Base-by-base conservation (phyloP, 2,329 filamentous ascomycete species). In the Lecanicillium sp. region DNA sequence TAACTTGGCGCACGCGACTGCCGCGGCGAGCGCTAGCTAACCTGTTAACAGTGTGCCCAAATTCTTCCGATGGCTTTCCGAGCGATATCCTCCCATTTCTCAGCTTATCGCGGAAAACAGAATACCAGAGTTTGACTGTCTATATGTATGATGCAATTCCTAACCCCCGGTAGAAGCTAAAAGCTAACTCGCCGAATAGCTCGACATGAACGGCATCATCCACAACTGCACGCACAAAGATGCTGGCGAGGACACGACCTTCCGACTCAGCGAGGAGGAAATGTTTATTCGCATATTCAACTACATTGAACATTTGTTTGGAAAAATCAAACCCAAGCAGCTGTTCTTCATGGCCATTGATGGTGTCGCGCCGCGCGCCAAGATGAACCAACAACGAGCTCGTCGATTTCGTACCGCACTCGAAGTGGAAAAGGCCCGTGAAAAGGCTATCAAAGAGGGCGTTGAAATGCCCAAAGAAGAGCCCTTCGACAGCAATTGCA, bases 211-310 rank as follows among this genome's bases (percentile, higher is more conserved):
- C 69, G 93, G 93, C 57, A 98, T 98, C 66, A 98, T 98, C 61
- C 91, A 98, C 70, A 98, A 98, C 68, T 98, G 93, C 68, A 98
- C 93, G 49, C 93, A 98, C 71, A 95, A 93, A 62, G 91, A 98
- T 69, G 85, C 88, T 20, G 69, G 69, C 47, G 90, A 94, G 62
- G 90, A 91, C 63, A 83, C 90, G 4, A 89, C 88, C 1, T 94
- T 94, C 61, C 89, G 93, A 48, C 84, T 97, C 69, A 91, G 86
- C 49, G 94, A 98, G 67, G 91, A 98, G 66, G 88, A 96, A 68
- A 98, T 98, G 93, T 98, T 98, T 64, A 96, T 98, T 58, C 87
- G 90, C 50, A 98, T 98, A 61, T 98, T 98, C 80, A 97, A 97
- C 70, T 98, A 98, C 67, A 98, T 98, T 56, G 93, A 98, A 68